Conservation (phyloP, 352 stramenopile species). For the Pythium insidiosum region DNA sequence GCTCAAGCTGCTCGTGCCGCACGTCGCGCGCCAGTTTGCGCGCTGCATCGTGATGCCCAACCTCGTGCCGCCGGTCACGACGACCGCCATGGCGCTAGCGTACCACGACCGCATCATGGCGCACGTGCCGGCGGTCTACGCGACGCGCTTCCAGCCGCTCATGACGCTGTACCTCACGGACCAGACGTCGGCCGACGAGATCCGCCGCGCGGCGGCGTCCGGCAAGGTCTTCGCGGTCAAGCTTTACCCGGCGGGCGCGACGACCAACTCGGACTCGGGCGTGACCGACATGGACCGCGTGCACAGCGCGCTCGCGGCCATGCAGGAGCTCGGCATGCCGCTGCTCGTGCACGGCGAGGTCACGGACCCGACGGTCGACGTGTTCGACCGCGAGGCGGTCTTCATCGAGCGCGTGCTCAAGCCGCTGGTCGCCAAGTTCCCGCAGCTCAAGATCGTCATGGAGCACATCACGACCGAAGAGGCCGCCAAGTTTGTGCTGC, state of each 20-base stretch:
- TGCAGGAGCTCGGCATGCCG: constrained; percentile 85
- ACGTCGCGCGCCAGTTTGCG: constrained; percentile 80
- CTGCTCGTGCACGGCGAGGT: constrained; percentile 97
- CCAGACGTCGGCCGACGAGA: constrained; percentile 95
- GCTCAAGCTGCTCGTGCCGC: constrained; percentile 72
- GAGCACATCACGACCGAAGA: constrained; percentile 99
- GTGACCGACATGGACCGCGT: constrained; percentile 96
- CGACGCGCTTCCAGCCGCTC: constrained; percentile 87
- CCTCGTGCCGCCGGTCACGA: constrained; percentile 95
- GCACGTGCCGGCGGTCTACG: constrained; percentile 58
- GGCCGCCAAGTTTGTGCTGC: constrained; percentile 92
- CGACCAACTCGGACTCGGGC: constrained; percentile 97
- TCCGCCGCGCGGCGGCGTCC: constrained; percentile 84
- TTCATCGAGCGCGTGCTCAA: constrained; percentile 97
- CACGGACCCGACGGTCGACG: constrained; percentile 90
- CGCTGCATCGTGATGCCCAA: constrained; percentile 98
- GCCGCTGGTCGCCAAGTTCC: constrained; percentile 90
- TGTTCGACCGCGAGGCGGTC: constrained; percentile 96
- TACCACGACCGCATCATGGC: constrained; percentile 95
- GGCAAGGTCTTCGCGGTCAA: constrained; percentile 94
- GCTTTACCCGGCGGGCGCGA: constrained; percentile 97
- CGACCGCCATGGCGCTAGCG: constrained; percentile 88
- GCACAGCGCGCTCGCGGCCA: constrained; percentile 75
- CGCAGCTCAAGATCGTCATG: constrained; percentile 97
- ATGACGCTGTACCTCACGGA: constrained; percentile 99